Conservation (phyloP, 495 filamentous ascomycete species). For the Cryomyces minteri region DNA sequence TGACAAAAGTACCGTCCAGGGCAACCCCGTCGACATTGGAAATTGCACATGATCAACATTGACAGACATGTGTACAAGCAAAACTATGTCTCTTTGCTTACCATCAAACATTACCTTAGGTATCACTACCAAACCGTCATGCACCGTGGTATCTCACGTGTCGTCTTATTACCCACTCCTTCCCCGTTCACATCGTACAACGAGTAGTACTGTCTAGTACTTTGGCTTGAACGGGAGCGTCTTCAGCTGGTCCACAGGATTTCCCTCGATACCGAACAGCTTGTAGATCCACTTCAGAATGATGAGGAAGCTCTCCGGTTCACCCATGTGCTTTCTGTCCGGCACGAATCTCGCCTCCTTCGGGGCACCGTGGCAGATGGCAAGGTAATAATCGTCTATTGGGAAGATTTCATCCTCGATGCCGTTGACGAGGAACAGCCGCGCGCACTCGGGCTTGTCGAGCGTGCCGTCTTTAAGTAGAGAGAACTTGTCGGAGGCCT, state of each 20-base stretch:
- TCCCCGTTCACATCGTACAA: not conserved
- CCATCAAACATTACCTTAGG: too few species aligned
- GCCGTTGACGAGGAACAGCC: slow-evolving; percentile 52
- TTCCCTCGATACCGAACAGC: slow-evolving; percentile 18
- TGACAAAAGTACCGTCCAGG: too few species aligned
- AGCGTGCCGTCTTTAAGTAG: slow-evolving; percentile 52
- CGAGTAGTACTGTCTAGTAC: slow-evolving; percentile 7
- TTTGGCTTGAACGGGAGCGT: slow-evolving; percentile 20
- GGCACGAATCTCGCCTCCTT: slow-evolving; percentile 41
- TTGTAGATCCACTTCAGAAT: slow-evolving; percentile 23
- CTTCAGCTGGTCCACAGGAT: slow-evolving; percentile 18
- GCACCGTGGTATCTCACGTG: too few species aligned
- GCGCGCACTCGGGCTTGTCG: slow-evolving; percentile 34
- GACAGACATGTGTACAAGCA: too few species aligned
- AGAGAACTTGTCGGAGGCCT: slow-evolving; percentile 51
- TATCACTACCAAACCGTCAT: too few species aligned
- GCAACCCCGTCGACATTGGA: too few species aligned
- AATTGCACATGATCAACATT: too few species aligned
- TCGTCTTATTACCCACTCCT: too few species aligned
- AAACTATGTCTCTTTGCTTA: too few species aligned
- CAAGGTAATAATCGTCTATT: slow-evolving; percentile 53
- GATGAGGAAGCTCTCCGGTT: slow-evolving; percentile 22
- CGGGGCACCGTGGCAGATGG: slow-evolving; percentile 49
- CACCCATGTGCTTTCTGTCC: slow-evolving; percentile 24
- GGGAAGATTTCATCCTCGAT: slow-evolving; percentile 55